Base-by-base conservation (phyloP, 2,329 filamentous ascomycete genomes). In the Pestalotiopsis sp. region DNA sequence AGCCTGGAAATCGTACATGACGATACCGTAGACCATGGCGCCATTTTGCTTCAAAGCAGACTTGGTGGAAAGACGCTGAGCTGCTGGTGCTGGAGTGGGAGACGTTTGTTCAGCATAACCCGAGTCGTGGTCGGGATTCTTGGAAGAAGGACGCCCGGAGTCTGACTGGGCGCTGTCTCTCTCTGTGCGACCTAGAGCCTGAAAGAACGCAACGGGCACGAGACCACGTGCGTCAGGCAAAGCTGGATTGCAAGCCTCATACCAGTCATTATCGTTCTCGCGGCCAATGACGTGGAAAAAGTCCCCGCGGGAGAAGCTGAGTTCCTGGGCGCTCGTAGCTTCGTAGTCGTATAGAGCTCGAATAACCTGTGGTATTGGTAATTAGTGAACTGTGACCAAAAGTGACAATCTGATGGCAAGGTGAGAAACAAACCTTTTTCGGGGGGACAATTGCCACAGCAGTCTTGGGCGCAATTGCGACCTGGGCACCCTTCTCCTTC, bases 211-310 rank as follows among this genome's bases (percentile, higher is more conserved):
- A 68, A 98, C 96, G 7, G 96, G 96, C 59, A 99, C 96, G 70
- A 99, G 88, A 70, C 96, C 96, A 73, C 94, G 91, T 64, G 94
- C 93, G 81, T 92, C 92, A 76, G 93, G 94, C 73, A 97, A 86
- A 64, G 93, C 89, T 70, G 96, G 96, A 79, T 99, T 99, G 86
- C 94, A 98, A 68, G 95, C 96, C 82, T 98, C 96, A 86, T 98
- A 99, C 95, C 96, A 99, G 79, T 98, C 94, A 56, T 85, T 84
- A 79, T 98, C 95, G 85, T 98, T 92, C 83, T 98, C 96, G 80
- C 95, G 92, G 76, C 93, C 94, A 80, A 98, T 95, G 72, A 99
- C 96, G 84, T 98, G 95, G 80, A 99, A 96, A 81, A 98, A 99
- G 80, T 99, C 96, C 77, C 96, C 96, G 79, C 94, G 93, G 73